Base-by-base conservation (phyloP, 176 grass and related monocot species). In the Thalia dealbata region DNA sequence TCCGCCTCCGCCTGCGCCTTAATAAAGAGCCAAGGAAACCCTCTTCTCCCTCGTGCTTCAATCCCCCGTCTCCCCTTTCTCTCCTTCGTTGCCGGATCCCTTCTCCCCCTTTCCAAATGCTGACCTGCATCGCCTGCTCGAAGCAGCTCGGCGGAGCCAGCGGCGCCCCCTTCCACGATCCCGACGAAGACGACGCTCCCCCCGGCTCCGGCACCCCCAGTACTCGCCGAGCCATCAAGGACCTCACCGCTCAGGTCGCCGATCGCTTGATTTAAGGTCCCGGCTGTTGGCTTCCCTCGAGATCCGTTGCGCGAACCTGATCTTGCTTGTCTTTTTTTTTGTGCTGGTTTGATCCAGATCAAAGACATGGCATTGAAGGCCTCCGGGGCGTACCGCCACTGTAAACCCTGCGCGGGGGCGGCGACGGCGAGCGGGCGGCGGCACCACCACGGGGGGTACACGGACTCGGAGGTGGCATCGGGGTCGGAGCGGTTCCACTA, bases 321-420 rank as follows among this genome's bases (percentile, higher is more conserved):
- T 23, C 43, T 68, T 8, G 22, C 1, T 28, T 8, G 32, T 38
- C n/a, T 63, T 12, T 68, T 3, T 22, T 44, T 68, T 35, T n/a
- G n/a, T n/a, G n/a, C n/a, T n/a, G n/a, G n/a, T 68, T 68, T 23
- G 32, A 22, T 22, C 79, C 81, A 99, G 95, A 82, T 99, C 70
- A 99, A 92, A 70, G 95, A 95, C 71, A 91, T 99, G 81, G 90
- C 95, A 35, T 64, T 97, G 21, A 97, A 97, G 84, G 89, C 93
- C 55, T 88, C 93, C 59, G 93, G 82, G 22, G 89, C 89, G 51
- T 97, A 97, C 83, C 72, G 93, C 22, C 93, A 97, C 89, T 97
- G 93, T 81, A 92, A 97, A 48, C 93, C 93, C 10, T 97, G 89
- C 73, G 82, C 71, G 0, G 90, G 90, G 52, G 88, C 85, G 64